Evolutionary conservation across 164 flowering plant species (phyloP), one percentile per base, ranked within the genome.

Genomic region (Platanus orientalis): DNA sequence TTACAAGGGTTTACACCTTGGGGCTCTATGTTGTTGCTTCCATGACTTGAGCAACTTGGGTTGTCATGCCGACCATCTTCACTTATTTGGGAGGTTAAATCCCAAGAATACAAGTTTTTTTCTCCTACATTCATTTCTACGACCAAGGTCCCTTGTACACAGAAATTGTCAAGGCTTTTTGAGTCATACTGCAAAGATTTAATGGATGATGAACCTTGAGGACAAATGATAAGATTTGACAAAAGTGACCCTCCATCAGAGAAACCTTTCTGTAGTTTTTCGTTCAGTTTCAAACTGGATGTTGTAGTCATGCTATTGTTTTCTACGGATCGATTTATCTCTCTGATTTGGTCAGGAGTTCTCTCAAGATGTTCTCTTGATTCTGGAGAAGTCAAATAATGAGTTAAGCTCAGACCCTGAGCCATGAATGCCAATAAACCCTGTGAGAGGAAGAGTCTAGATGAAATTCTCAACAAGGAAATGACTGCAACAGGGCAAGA

Each of bases 1-100:
- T 57, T 40, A 34, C 47, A 51, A 23, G 16, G n/a, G 4, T 48
- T 50, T 17, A 5, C 26, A 23, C 32, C 53, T n/a, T 36, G 53
- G 27, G 61, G 56, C 5, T 32, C 29, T 42, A 42, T 42, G 25
- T 63, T 57, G 63, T 50, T 57, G 58, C 67, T 51, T 63, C 54
- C 58, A 39, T 51, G 48, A 57, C 57, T 52, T 2, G 63, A 62
- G 58, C 49, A 29, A 57, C 63, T 69, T 39, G 42, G 57, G 36
- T 56, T 45, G 14, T 50, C 62, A 29, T 40, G 36, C 16, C 45
- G 58, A 48, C 24, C 55, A 57, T 32, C 56, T 16, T n/a, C 61
- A 53, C 53, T 58, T 21, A 44, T 62, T 69, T 39, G 58, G 39
- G 21, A 51, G 45, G 19, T 48, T 20, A 48, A 32, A 61, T 34